Evolutionary conservation across 2,329 filamentous ascomycete species (phyloP).

Genomic region (Myriosclerotinia duriaeana): DNA sequence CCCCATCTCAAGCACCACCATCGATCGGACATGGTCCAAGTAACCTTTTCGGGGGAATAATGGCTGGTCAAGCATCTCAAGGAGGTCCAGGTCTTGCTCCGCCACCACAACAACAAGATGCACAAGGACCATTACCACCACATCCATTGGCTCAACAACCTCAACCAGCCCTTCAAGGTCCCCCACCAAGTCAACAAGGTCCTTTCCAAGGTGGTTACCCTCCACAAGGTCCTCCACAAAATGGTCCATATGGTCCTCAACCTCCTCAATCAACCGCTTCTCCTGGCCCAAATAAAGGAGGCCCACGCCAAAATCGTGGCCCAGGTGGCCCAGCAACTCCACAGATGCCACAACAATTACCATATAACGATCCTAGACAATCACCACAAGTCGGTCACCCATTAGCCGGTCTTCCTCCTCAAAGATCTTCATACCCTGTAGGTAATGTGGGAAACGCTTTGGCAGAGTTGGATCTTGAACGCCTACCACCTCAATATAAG

Average conservation of each 20-base stretch:
- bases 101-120: constrained; percentile 53
- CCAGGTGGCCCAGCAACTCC: constrained; percentile 78
- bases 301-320: constrained; percentile 64
- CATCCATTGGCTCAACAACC: constrained; percentile 67
- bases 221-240: constrained; percentile 54
- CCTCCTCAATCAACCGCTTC: constrained; percentile 82
- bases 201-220: constrained; percentile 61
- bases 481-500: constrained; percentile 82
- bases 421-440: constrained; percentile 24
- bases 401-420: constrained; percentile 60
- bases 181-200: constrained; percentile 57
- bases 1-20: constrained; percentile 78
- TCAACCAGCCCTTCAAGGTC: constrained; percentile 47
- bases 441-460: constrained; percentile 68
- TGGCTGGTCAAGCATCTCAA: constrained; percentile 82
- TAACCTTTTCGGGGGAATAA: constrained; percentile 92
- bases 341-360: constrained; percentile 83
- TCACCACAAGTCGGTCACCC: constrained; percentile 88
- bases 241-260: constrained; percentile 72
- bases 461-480: constrained; percentile 82
- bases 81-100: constrained; percentile 82
- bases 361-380: constrained; percentile 77
- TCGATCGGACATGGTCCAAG: constrained; percentile 83
- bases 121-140: constrained; percentile 22
- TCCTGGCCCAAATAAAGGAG: constrained; percentile 71